Evolutionary conservation across 768 basidiomycete genomes (phyloP).

Genomic region (Nidularia sp.): DNA sequence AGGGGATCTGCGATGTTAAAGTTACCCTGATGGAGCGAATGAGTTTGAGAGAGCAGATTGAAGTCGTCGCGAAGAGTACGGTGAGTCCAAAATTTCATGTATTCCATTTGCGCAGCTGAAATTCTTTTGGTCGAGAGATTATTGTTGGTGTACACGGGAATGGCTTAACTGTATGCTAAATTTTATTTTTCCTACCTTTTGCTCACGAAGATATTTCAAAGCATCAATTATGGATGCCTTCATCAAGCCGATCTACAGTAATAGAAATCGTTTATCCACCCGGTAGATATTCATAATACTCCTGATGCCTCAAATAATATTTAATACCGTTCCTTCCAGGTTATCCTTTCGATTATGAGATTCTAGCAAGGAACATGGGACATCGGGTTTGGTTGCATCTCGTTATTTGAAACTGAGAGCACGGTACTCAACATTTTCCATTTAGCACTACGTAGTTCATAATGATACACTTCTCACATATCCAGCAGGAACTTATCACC

Average conservation of each 20-base stretch:
- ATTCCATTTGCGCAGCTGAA: background rate
- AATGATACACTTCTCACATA: no score
- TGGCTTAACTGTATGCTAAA: background rate
- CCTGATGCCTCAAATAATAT: background rate
- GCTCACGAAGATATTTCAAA: background rate
- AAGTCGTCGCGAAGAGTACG: constrained; percentile 14
- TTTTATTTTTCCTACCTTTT: background rate
- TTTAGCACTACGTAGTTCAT: no score
- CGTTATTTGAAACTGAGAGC: no score
- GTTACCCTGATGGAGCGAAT: constrained; percentile 16
- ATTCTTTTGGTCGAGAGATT: background rate
- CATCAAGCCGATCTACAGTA: no score
- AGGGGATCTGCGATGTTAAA: constrained; percentile 15
- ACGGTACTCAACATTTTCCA: no score
- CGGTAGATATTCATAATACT: background rate
- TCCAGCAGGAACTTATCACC: no score
- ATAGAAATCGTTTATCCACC: background rate
- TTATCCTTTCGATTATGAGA: no score
- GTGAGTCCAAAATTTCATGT: constrained; percentile 4
- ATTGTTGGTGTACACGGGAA: background rate
- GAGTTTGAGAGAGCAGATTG: constrained; percentile 14
- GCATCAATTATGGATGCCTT: background rate
- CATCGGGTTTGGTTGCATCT: no score
- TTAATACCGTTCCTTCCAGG: background rate
- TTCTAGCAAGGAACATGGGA: no score